Base-by-base conservation (phyloP, 2,329 filamentous ascomycete genomes). In the Botrytis byssoidea region DNA sequence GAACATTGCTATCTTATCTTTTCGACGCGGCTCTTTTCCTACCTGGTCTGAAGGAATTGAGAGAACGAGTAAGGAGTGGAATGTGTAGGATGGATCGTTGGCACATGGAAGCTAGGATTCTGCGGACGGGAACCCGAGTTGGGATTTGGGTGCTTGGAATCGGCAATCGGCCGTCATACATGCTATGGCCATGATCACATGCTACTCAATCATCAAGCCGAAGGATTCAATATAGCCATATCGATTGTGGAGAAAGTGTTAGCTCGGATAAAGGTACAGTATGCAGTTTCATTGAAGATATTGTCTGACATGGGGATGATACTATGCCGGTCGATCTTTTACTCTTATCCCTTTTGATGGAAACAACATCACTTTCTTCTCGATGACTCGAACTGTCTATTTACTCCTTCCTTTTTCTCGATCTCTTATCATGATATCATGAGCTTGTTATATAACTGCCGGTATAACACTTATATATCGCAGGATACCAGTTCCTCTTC, bases 111-210 rank as follows among this genome's bases (percentile, higher is more conserved):
- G 16, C 40, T 40, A 40, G 37, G 37, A 44, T 64, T 64, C n/a
- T 20, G 25, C n/a, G 61, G 37, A 29, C 61, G 61, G 61, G 37
- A 64, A 64, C 61, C 61, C 25, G 61, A 64, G 61, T 64, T 42
- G 10, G n/a, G 37, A 64, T 29, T 29, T n/a, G 61, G 37, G 25
- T 57, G n/a, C n/a, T 57, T 18, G 25, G 2, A 42, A 64, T 29
- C 51, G 51, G 37, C 3, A 64, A 29, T 1, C 37, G n/a, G 25
- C 16, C 40, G 37, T 64, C 25, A 44, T 64, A n/a, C n/a, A 29
- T 64, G 6, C 37, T 64, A 20, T n/a, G 18, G 22, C 18, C 25
- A 42, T 44, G 18, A 18, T 29, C 37, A 40, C 12, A 29, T 20
- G 18, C 8, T 64, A 8, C 32, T n/a, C 40, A 8, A 29, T 42